phyloP scores from a whole-genome alignment of 208 protist genomes.

The Leishmania tropica region DNA sequence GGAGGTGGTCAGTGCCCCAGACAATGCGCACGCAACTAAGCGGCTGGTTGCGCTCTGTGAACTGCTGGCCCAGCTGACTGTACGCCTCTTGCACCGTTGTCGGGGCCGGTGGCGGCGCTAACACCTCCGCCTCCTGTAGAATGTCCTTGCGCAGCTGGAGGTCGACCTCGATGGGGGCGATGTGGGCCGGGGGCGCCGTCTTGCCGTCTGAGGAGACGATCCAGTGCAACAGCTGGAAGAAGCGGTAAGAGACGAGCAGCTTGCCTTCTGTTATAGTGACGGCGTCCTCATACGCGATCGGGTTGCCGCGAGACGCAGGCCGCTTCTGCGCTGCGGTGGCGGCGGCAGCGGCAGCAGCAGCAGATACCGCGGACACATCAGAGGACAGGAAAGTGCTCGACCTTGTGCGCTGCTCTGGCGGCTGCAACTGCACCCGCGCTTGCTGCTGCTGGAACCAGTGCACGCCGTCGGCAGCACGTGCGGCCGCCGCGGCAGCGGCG shows the following conservation, averaged over 20 bases:
- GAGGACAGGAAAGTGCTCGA: neutral
- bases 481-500: neutral
- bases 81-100: slow-evolving; percentile 51
- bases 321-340: neutral
- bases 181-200: slow-evolving; percentile 24
- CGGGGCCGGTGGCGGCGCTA: slow-evolving; percentile 55
- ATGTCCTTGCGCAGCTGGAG: slow-evolving; percentile 82
- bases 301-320: neutral
- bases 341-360: neutral
- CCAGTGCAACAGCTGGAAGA: slow-evolving; percentile 73
- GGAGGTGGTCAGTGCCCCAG: slow-evolving; percentile 69
- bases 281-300: slow-evolving; percentile 38
- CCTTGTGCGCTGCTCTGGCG: neutral
- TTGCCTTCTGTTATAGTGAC: slow-evolving; percentile 68
- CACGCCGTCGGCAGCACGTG: slow-evolving; percentile 13
- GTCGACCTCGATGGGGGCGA: slow-evolving; percentile 54
- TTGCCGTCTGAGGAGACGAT: neutral
- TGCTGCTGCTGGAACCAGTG: slow-evolving; percentile 26
- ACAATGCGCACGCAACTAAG: slow-evolving; percentile 70
- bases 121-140: slow-evolving; percentile 77
- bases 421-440: neutral
- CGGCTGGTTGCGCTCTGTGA: slow-evolving; percentile 83
- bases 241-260: slow-evolving; percentile 56
- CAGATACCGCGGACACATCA: neutral
- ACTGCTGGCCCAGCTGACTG: slow-evolving; percentile 61